Conservation (phyloP, 1,139 yeast species). For the Geotrichum klebahnii region DNA sequence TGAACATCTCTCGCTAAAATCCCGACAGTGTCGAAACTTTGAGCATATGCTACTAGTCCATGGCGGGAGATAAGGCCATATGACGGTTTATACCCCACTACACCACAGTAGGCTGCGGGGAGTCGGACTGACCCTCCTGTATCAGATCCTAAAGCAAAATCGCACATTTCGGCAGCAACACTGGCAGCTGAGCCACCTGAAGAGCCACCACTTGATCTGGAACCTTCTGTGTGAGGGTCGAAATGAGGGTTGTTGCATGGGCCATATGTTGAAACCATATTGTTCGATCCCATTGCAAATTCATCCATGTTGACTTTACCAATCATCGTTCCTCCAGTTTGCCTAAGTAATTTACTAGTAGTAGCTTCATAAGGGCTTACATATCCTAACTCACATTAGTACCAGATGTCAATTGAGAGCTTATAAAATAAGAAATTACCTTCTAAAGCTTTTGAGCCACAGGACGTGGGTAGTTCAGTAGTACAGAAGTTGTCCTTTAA, state of each 20-base stretch:
- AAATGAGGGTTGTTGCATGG: slow-evolving; percentile 63
- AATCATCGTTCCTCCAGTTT: slow-evolving; percentile 51
- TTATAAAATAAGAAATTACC: slow-evolving; percentile 16
- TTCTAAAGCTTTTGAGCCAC: slow-evolving; percentile 61
- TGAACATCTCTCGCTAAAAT: slow-evolving; percentile 54
- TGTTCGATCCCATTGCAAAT: slow-evolving; percentile 85
- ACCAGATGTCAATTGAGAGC: slow-evolving; percentile 1
- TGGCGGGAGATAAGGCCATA: slow-evolving; percentile 88
- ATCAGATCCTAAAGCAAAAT: slow-evolving; percentile 80
- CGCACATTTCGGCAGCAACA: slow-evolving; percentile 65
- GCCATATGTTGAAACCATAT: slow-evolving; percentile 57
- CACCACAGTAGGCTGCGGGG: slow-evolving; percentile 85
- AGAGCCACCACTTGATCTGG: slow-evolving; percentile 75
- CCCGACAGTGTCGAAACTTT: slow-evolving; percentile 92
- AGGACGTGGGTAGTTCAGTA: slow-evolving; percentile 60
- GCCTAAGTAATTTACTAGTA: slow-evolving; percentile 51
- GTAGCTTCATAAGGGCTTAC: slow-evolving; percentile 81
- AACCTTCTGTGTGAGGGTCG: slow-evolving; percentile 29
- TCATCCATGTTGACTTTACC: slow-evolving; percentile 96
- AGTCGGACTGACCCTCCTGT: slow-evolving; percentile 94
- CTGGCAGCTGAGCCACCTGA: slow-evolving; percentile 97
- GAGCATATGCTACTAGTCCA: slow-evolving; percentile 93
- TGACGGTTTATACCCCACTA: slow-evolving; percentile 84
- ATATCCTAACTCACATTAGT: too few species aligned
- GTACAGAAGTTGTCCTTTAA: slow-evolving; percentile 81